These are phyloP conservation scores for Carex scoparia DNA, from an alignment of 176 grass and related monocot species.

Conservation along the genomic window DNA sequence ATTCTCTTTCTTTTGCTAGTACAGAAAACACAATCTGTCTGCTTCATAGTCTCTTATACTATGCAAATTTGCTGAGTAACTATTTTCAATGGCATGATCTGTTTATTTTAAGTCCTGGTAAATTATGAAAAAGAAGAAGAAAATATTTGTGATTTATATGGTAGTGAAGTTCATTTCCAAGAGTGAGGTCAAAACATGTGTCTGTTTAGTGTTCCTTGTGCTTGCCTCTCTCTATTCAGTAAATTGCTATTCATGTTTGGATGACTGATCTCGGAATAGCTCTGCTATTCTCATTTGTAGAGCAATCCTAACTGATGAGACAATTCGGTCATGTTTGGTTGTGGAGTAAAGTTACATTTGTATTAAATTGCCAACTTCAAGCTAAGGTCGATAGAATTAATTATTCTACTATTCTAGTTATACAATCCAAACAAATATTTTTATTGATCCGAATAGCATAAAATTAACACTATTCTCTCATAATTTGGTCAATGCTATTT, in stretches of 20 bases:
- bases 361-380: no score
- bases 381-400: no score
- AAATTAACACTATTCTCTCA: no score
- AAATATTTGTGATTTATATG: background rate
- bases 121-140: background rate
- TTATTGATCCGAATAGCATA: no score
- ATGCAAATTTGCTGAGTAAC: background rate
- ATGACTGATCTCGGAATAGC: no score
- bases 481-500: no score
- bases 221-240: background rate
- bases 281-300: no score
- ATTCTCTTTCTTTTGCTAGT: background rate
- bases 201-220: background rate
- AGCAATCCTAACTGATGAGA: no score
- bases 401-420: no score
- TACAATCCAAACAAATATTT: no score
- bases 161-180: background rate
- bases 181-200: background rate
- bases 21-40: constrained; percentile 3
- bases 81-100: background rate
- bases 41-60: background rate
- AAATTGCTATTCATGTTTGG: background rate
- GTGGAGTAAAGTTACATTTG: no score
- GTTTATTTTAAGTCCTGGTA: background rate
- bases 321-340: no score